These are phyloP conservation scores for Thymus quinquecostatus DNA, from an alignment of 257 asterid species.

Conservation along the genomic window DNA sequence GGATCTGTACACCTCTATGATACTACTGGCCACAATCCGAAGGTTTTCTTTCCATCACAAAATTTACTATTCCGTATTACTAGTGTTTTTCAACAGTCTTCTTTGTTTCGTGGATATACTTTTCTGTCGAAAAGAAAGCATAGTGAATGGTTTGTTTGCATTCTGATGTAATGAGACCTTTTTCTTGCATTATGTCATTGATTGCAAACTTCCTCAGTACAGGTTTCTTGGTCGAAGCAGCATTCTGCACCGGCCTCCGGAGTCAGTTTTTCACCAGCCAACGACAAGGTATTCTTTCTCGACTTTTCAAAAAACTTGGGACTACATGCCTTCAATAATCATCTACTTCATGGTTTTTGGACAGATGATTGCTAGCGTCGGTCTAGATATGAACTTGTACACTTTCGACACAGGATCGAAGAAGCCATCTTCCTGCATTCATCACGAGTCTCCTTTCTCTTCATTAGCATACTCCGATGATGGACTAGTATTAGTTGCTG, in stretches of 20 bases:
- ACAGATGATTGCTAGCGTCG: conserved; percentile 92
- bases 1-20: conserved; percentile 97
- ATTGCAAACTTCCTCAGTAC: conserved; percentile 28
- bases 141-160: conserved; percentile 17
- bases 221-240: conserved; percentile 95
- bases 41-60: conserved; percentile 43
- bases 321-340: conserved; percentile 17
- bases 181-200: conserved; percentile 3
- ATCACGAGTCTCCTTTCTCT: conserved; percentile 88
- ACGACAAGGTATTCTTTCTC: conserved; percentile 67
- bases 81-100: too few relatives aligned
- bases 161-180: background rate
- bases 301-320: conserved; percentile 11
- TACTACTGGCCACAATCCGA: conserved; percentile 90
- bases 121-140: background rate
- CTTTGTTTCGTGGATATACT: background rate
- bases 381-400: conserved; percentile 93
- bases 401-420: conserved; percentile 80
- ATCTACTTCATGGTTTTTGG: conserved; percentile 25
- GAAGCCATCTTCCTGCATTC: conserved; percentile 75
- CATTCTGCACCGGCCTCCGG: conserved; percentile 95
- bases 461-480: conserved; percentile 87
- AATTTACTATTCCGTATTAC: too few relatives aligned
- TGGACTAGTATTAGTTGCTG: conserved; percentile 85
- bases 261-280: conserved; percentile 84